A percentile compares a stretch with the other conserved stretches of the same genome.
Evolutionary conservation across 1,284 basidiomycete genomes (phyloP).

Genomic region (Coniophora puteana): DNA sequence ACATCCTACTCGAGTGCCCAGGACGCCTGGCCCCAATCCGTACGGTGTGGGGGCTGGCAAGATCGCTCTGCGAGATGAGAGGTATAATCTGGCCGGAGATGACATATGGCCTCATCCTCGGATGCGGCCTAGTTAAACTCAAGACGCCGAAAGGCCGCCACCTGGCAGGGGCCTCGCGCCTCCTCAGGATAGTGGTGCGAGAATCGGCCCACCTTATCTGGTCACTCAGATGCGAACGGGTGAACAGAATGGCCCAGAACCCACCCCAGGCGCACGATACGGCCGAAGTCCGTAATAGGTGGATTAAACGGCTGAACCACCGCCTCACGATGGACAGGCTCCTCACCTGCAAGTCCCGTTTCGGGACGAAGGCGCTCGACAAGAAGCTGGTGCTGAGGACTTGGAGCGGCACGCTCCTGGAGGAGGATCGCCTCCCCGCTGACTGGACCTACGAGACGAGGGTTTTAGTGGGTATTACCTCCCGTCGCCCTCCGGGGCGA

Average conservation of each 20-base stretch:
- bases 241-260: constrained; percentile 1
- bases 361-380: background rate
- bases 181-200: constrained; percentile 12
- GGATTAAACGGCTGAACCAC: background rate
- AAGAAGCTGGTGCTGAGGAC: background rate
- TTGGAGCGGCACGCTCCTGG: background rate
- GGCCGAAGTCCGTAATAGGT: constrained; percentile 4
- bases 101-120: constrained; percentile 5
- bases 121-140: background rate
- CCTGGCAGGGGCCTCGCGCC: constrained; percentile 1
- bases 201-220: constrained; percentile 17
- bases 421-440: constrained; percentile 1
- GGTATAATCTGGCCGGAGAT: constrained; percentile 6
- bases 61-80: constrained; percentile 8
- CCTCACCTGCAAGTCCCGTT: background rate
- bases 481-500: constrained; percentile 1
- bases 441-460: constrained; percentile 3
- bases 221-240: constrained; percentile 12
- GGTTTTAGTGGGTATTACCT: constrained; percentile 10
- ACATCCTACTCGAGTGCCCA: constrained; percentile 19
- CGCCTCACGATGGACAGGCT: constrained; percentile 2
- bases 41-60: constrained; percentile 11
- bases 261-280: background rate
- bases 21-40: constrained; percentile 1
- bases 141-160: background rate